These are phyloP conservation scores for Saccharomyces eubayanus DNA, from an alignment of 805 yeast species.

Conservation along the genomic window DNA sequence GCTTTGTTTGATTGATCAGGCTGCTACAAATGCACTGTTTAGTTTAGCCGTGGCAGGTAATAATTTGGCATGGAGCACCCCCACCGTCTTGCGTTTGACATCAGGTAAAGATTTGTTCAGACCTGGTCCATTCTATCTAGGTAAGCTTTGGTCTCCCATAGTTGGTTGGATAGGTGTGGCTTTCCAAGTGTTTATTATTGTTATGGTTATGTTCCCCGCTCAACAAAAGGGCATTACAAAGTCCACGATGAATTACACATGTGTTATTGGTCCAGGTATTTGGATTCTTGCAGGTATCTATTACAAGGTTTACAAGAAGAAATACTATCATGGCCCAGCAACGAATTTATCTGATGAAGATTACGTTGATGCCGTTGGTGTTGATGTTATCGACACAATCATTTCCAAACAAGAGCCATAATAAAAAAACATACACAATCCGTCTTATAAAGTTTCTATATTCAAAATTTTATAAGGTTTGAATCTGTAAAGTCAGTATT, in stretches of 20 bases:
- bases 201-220: conserved; percentile 55
- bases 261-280: conserved; percentile 53
- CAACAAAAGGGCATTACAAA: conserved; percentile 29
- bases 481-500: neutral
- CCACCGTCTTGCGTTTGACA: conserved; percentile 34
- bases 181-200: conserved; percentile 46
- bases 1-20: conserved; percentile 34
- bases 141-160: conserved; percentile 38
- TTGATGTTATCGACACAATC: conserved; percentile 19
- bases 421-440: neutral
- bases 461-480: neutral
- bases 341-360: conserved; percentile 29
- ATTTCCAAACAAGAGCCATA: conserved; percentile 9
- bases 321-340: conserved; percentile 50
- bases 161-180: conserved; percentile 41
- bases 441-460: neutral
- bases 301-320: conserved; percentile 45
- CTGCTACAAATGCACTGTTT: conserved; percentile 40
- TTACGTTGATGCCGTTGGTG: conserved; percentile 23
- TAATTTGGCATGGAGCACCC: conserved; percentile 36
- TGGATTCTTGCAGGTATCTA: conserved; percentile 50
- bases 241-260: conserved; percentile 61
- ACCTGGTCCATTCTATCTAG: conserved; percentile 64
- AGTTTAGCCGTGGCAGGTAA: conserved; percentile 37
- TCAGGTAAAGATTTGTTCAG: conserved; percentile 42